Conservation (phyloP, 2,329 filamentous ascomycete species). For the Botrytis deweyae region DNA sequence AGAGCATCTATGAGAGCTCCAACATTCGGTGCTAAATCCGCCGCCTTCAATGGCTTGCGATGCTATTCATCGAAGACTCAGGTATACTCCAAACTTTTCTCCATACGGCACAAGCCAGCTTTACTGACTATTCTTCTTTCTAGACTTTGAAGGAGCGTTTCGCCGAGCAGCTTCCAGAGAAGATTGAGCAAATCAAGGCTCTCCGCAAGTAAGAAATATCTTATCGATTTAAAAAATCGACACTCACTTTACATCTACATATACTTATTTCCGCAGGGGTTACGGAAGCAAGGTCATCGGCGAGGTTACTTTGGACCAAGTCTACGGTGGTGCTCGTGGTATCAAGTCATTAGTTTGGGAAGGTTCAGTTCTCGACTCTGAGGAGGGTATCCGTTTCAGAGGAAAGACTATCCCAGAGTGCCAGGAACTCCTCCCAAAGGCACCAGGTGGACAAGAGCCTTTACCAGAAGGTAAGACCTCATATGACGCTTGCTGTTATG, state of each 20-base stretch:
- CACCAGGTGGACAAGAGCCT: constrained; percentile 93
- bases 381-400: constrained; percentile 99
- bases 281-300: constrained; percentile 93
- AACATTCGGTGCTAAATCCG: constrained; percentile 65
- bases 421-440: constrained; percentile 96
- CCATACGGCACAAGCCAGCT: constrained; percentile 31
- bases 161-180: constrained; percentile 89
- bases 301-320: constrained; percentile 98
- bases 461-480: constrained; percentile 74
- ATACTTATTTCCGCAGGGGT: constrained; percentile 59
- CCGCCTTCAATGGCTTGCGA: constrained; percentile 78
- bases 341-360: constrained; percentile 99
- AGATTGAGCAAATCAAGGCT: constrained; percentile 99
- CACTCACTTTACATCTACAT: constrained; percentile 6
- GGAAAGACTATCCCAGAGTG: constrained; percentile 99
- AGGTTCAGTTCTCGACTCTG: constrained; percentile 93
- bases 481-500: background rate
- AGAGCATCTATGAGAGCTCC: constrained; percentile 70
- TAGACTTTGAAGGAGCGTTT: constrained; percentile 98
- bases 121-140: constrained; percentile 23
- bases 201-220: constrained; percentile 75
- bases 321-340: constrained; percentile 97
- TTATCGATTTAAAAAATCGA: background rate
- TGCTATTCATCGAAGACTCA: constrained; percentile 93
- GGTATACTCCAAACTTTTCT: constrained; percentile 51